Evolutionary conservation across 2,329 filamentous ascomycete species (phyloP), one percentile per base, ranked within the genome.

Genomic region (Penicillium italicum): DNA sequence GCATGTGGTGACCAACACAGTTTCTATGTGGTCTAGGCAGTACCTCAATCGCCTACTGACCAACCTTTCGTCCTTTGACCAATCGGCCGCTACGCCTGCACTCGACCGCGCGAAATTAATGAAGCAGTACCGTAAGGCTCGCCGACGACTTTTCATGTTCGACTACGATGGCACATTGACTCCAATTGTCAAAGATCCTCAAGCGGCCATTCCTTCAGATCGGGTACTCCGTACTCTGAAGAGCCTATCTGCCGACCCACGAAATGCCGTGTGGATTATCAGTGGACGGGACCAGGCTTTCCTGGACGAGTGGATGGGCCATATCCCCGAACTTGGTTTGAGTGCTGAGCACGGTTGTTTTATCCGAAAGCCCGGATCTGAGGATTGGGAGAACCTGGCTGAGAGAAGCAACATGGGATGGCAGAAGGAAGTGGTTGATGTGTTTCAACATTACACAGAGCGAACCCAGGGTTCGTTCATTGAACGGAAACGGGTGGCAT

Each of bases 121-220:
- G 36, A 77, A 81, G 52, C 86, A 87, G 57, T 97, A 97, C 74
- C 84, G 85, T 57, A 78, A 82, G 37, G 86, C 91, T 4, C 83
- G 83, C 59, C 90, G 89, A 74, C 86, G 94, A 11, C 80, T 99
- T 3, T 96, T 97, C 79, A 93, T 99, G 90, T 97, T 97, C 70
- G 94, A 99, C 76, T 99, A 99, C 68, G 94, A 99, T 71, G 94
- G 94, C 45, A 99, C 94, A 0, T 82, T 99, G 52, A 97, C 94
- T 4, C 90, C 92, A 0, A 97, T 99, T 66, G 94, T 97, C 53
- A 88, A 89, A 64, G 91, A 97, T 68, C 94, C 94, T 1, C 87
- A 88, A 62, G 87, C 91, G 5, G 94, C 94, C 3, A 86, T 97
- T 37, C 94, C 94, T 0, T 93, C 92, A 0, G 87, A 91, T 64